A percentile compares a stretch with the other conserved stretches of the same genome.
phyloP scores from a whole-genome alignment of 768 basidiomycete genomes.

The Grammothele lineata region DNA sequence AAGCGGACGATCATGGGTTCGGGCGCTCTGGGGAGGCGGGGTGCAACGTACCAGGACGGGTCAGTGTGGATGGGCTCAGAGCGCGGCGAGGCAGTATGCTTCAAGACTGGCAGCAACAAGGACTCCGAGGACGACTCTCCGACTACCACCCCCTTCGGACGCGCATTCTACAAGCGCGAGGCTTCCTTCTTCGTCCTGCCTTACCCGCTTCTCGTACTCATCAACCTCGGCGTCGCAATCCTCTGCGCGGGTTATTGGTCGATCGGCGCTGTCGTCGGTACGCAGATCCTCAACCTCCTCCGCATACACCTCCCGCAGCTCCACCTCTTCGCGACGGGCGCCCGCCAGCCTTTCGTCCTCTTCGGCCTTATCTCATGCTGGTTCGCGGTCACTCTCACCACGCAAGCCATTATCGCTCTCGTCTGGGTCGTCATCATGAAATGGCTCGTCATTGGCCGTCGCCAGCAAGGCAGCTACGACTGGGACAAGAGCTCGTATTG shows the following conservation, averaged over 20 bases:
- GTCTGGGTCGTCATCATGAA: conserved; percentile 40
- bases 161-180: conserved; percentile 38
- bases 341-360: conserved; percentile 37
- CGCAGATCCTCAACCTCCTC: conserved; percentile 34
- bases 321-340: conserved; percentile 31
- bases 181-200: conserved; percentile 40
- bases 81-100: conserved; percentile 33
- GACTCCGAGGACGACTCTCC: conserved; percentile 24
- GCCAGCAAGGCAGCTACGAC: conserved; percentile 35
- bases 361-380: conserved; percentile 36
- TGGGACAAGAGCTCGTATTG: conserved; percentile 48
- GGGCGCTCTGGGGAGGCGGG: conserved; percentile 41
- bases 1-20: conserved; percentile 42
- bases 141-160: conserved; percentile 35
- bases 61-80: conserved; percentile 47
- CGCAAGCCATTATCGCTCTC: conserved; percentile 35
- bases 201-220: conserved; percentile 31
- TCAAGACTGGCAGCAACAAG: conserved; percentile 17
- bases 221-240: conserved; percentile 35
- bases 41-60: conserved; percentile 37
- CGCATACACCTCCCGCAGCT: conserved; percentile 28
- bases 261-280: conserved; percentile 34
- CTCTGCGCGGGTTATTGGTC: conserved; percentile 41
- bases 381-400: conserved; percentile 35
- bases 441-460: conserved; percentile 39